Evolutionary conservation across 176 grass and related monocot genomes (phyloP), one percentile per base, ranked within the genome.

Genomic region (Zoysia pacifica): DNA sequence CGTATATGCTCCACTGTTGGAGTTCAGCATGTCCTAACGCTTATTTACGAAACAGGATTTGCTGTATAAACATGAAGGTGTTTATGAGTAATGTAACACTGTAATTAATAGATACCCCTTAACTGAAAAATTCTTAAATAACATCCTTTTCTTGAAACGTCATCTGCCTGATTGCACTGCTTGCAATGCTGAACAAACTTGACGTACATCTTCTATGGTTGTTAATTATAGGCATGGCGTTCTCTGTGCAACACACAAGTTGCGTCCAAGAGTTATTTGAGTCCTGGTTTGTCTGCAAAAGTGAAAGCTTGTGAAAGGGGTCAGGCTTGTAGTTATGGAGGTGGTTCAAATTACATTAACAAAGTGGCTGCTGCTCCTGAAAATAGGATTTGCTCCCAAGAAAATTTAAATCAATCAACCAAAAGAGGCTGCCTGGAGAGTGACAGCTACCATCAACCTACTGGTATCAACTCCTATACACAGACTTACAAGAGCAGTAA

Each of bases 241-340:
- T 85, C 88, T 84, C 72, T 98, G n/a, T 91, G 56, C 81, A 93
- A 68, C 62, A 91, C 51, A 70, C 90, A 84, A 40, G 74, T 75
- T 73, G 53, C 90, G 64, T 6, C 19, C 83, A 94, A 83, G 74
- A 94, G 65, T 67, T 94, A 98, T 88, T 81, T 94, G 87, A 98
- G 88, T 60, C 95, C 92, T 89, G 95, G 92, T 85, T 76, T 94
- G 84, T 86, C 95, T 65, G 73, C 83, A 81, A 83, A 85, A 54
- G 62, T 77, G 63, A 85, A 83, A 78, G 66, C 82, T 9, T 62
- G 62, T 75, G 77, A 51, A 44, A 73, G 65, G 53, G 51, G 53
- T 53, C 49, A 65, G 86, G 35, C 63, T 73, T 15, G 10, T 14
- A 59, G 61, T 77, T 64, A 51, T 19, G 69, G 63, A 73, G 67